Percentiles rank a stretch among this genome's conserved stretches.
Evolutionary conservation across 2,329 filamentous ascomycete species (phyloP).

Genomic region (Arthroderma sp.): DNA sequence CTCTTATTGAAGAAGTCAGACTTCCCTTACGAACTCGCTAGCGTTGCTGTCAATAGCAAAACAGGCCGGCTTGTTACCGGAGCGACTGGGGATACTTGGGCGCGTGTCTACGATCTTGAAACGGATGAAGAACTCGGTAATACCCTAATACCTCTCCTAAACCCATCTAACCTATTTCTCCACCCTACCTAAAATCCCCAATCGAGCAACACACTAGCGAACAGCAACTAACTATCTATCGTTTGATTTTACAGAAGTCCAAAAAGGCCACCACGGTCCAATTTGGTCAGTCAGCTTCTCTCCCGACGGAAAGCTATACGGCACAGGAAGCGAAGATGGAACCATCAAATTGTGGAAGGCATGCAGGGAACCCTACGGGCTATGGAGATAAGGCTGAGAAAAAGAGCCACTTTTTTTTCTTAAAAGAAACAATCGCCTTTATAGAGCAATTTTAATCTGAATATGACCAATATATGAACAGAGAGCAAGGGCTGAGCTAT

Average conservation of each 20-base stretch:
- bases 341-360: constrained; percentile 87
- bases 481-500: too few species aligned
- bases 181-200: background rate
- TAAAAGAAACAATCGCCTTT: too few species aligned
- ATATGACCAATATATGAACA: too few species aligned
- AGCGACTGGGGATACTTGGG: constrained; percentile 87
- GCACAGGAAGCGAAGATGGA: constrained; percentile 90
- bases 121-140: constrained; percentile 62
- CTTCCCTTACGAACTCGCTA: constrained; percentile 75
- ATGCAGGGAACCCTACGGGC: constrained; percentile 49
- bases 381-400: constrained; percentile 41
- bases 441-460: too few species aligned
- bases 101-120: constrained; percentile 84
- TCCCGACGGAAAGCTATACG: constrained; percentile 89
- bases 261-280: constrained; percentile 93
- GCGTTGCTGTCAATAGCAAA: constrained; percentile 73
- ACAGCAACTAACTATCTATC: too few species aligned
- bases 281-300: constrained; percentile 95
- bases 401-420: background rate
- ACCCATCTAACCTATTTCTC: background rate
- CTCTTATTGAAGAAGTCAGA: constrained; percentile 63
- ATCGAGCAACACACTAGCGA: background rate
- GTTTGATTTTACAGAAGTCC: constrained; percentile 48
- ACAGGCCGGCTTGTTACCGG: constrained; percentile 78
- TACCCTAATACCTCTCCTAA: constrained; percentile 14